Conservation (phyloP, 495 filamentous ascomycete species). For the Aspergillus indologenus region DNA sequence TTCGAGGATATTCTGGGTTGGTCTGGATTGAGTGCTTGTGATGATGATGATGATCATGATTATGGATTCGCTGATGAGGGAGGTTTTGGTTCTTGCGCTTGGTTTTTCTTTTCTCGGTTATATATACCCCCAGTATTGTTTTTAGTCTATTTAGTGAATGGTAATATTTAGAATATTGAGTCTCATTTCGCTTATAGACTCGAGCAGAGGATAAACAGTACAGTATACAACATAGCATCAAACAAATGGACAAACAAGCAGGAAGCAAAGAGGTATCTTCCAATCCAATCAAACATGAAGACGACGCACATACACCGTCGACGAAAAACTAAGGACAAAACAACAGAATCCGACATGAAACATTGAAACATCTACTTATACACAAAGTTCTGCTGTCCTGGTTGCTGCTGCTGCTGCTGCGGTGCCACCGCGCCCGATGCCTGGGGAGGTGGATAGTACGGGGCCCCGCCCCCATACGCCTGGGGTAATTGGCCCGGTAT, state of each 20-base stretch:
- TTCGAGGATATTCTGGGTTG: not conserved
- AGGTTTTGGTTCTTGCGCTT: not conserved
- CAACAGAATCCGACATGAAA: slow-evolving; percentile 9
- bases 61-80: not conserved
- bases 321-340: slow-evolving; percentile 1
- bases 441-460: slow-evolving; percentile 19
- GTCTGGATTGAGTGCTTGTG: not conserved
- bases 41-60: not conserved
- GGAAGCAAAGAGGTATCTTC: not conserved
- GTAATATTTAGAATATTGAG: too few relatives aligned
- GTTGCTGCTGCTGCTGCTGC: slow-evolving; percentile 1
- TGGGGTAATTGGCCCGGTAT: slow-evolving; percentile 31
- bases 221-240: not conserved
- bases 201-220: not conserved
- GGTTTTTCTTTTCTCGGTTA: slow-evolving; percentile 3
- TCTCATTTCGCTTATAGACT: too few relatives aligned
- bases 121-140: slow-evolving; percentile 20
- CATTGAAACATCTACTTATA: slow-evolving; percentile 21
- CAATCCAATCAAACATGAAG: not conserved
- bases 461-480: slow-evolving; percentile 16
- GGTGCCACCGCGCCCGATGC: slow-evolving; percentile 13
- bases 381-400: slow-evolving; percentile 15
- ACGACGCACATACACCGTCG: not conserved
- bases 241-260: not conserved
- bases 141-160: too few relatives aligned